phyloP scores from a whole-genome alignment of 1,284 basidiomycete species.

The Neonothopanus nambi region DNA sequence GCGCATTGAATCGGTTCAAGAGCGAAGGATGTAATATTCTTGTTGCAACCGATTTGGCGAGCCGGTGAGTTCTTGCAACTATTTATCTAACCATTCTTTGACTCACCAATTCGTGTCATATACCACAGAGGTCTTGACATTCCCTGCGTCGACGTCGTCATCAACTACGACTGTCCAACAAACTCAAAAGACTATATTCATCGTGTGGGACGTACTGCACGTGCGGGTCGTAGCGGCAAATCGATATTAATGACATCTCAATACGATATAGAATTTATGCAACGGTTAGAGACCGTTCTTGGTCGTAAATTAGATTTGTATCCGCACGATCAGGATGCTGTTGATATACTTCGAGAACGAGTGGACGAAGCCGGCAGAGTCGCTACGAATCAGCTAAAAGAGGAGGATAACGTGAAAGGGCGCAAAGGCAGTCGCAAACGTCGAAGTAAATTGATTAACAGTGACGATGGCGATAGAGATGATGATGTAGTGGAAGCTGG shows the following conservation, averaged over 20 bases:
- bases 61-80: conserved; percentile 57
- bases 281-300: conserved; percentile 75
- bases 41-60: conserved; percentile 98
- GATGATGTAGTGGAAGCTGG: conserved; percentile 84
- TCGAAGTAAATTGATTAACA: conserved; percentile 37
- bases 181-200: conserved; percentile 99
- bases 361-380: conserved; percentile 88
- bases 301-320: conserved; percentile 94
- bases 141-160: conserved; percentile 93
- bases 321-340: conserved; percentile 89
- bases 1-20: conserved; percentile 97
- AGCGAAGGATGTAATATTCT: conserved; percentile 89
- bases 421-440: conserved; percentile 23
- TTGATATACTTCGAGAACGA: conserved; percentile 85
- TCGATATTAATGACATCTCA: conserved; percentile 7
- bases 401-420: conserved; percentile 40
- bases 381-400: conserved; percentile 79
- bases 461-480: conserved; percentile 80
- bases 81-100: background rate
- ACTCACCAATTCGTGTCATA: conserved; percentile 11
- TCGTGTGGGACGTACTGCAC: conserved; percentile 95
- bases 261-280: conserved; percentile 10
- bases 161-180: conserved; percentile 98
- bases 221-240: conserved; percentile 83
- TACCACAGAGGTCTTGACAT: conserved; percentile 94